These are phyloP conservation scores for Talaromyces atroroseus DNA, from an alignment of 2,329 filamentous ascomycete species.

Conservation along the genomic window DNA sequence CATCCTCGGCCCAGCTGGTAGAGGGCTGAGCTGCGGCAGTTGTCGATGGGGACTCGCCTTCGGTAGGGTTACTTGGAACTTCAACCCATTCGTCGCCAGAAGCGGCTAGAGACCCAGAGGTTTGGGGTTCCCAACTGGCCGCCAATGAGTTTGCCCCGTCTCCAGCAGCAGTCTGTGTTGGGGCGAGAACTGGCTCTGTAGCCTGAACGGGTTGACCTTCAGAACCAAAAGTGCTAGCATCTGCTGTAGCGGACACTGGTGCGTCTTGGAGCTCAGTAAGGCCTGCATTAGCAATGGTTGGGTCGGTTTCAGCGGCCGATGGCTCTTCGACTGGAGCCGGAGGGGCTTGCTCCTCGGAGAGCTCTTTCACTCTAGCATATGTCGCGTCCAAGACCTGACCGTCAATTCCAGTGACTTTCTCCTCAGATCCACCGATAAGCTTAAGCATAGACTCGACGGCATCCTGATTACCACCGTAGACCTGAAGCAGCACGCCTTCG, in stretches of 20 bases:
- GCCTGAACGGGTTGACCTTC: constrained; percentile 15
- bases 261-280: constrained; percentile 53
- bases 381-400: constrained; percentile 49
- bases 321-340: constrained; percentile 36
- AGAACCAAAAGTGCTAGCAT: constrained; percentile 41
- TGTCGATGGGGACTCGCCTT: constrained; percentile 60
- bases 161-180: constrained; percentile 37
- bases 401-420: constrained; percentile 54
- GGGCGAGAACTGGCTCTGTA: constrained; percentile 25
- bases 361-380: constrained; percentile 50
- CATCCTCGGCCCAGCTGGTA: constrained; percentile 79
- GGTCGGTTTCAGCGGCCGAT: constrained; percentile 45
- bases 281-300: constrained; percentile 56
- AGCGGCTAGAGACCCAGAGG: constrained; percentile 43
- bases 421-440: constrained; percentile 55
- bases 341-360: constrained; percentile 40
- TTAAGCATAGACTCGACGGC: constrained; percentile 57
- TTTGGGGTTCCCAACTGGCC: constrained; percentile 52
- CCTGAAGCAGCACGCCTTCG: constrained; percentile 57
- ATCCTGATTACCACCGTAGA: constrained; percentile 57
- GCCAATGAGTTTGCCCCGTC: constrained; percentile 43
- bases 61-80: constrained; percentile 64
- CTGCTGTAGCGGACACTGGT: constrained; percentile 51
- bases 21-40: constrained; percentile 51
- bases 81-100: constrained; percentile 67